These are phyloP conservation scores for Kuraishia borneana DNA, from an alignment of 805 yeast species.

Conservation along the genomic window DNA sequence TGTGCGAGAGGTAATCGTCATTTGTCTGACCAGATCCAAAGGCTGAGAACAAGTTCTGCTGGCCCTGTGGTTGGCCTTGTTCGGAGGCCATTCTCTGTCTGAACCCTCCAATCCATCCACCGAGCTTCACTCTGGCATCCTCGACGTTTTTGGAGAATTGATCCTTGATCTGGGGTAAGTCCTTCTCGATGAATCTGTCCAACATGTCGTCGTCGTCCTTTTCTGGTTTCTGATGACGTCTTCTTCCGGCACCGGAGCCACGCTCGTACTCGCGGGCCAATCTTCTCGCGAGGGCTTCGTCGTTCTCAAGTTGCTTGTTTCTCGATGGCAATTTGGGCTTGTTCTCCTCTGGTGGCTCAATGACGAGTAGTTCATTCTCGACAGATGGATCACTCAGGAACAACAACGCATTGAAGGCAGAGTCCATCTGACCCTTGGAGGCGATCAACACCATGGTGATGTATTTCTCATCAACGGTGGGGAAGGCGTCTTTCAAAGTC, in stretches of 20 bases:
- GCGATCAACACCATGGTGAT: conserved; percentile 79
- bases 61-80: conserved; percentile 5
- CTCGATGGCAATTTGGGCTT: conserved; percentile 21
- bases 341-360: conserved; percentile 11
- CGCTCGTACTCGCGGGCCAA: conserved; percentile 53
- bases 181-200: conserved; percentile 46
- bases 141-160: conserved; percentile 65
- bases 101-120: conserved; percentile 67
- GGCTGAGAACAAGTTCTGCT: conserved; percentile 19
- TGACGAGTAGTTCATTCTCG: conserved; percentile 38
- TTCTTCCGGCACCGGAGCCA: conserved; percentile 20
- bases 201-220: conserved; percentile 34
- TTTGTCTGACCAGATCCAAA: conserved; percentile 10
- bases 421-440: conserved; percentile 66
- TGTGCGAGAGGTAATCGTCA: background rate
- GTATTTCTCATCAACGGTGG: conserved; percentile 58
- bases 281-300: conserved; percentile 73
- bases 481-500: conserved; percentile 79
- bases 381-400: conserved; percentile 65
- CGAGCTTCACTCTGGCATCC: conserved; percentile 67
- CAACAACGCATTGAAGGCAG: conserved; percentile 81
- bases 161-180: conserved; percentile 49
- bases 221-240: conserved; percentile 8
- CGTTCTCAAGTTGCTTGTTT: conserved; percentile 45
- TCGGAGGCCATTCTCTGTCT: conserved; percentile 32